Evolutionary conservation across 164 flowering plant species (phyloP).

Genomic region (Vitis amurensis): DNA sequence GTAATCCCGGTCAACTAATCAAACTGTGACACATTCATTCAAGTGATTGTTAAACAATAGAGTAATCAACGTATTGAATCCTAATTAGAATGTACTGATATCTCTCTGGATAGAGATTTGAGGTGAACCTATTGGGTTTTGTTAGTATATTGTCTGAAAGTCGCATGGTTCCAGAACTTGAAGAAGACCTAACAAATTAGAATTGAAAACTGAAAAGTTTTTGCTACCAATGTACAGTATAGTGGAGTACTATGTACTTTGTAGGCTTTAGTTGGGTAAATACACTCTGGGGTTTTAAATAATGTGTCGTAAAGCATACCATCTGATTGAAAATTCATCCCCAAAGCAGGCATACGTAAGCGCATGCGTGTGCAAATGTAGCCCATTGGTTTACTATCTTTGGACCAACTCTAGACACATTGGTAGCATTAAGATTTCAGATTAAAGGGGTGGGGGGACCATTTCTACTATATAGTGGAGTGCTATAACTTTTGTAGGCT

Average conservation of each 20-base stretch:
- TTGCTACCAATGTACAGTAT: neutral
- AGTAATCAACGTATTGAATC: neutral
- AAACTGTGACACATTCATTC: no score
- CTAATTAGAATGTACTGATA: neutral
- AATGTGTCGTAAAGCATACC: conserved; percentile 3
- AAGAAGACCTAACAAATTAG: conserved; percentile 2
- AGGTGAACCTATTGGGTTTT: neutral
- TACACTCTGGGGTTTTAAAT: conserved; percentile 4
- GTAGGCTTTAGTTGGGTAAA: conserved; percentile 4
- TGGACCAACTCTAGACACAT: neutral
- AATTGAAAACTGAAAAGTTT: conserved; percentile 13
- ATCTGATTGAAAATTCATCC: conserved; percentile 1
- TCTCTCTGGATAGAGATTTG: neutral
- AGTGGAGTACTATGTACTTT: neutral
- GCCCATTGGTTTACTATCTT: conserved; percentile 8
- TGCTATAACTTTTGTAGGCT: no score
- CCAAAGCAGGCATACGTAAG: neutral
- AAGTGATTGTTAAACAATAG: neutral
- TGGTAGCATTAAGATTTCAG: conserved; percentile 1
- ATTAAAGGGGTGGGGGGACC: conserved; percentile 4
- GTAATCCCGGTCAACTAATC: no score
- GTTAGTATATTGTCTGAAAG: neutral
- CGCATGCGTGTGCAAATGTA: conserved; percentile 15
- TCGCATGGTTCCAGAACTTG: neutral
- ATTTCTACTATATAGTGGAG: neutral